Conservation (phyloP, 2,329 filamentous ascomycete species). For the Aspergillus sp. region DNA sequence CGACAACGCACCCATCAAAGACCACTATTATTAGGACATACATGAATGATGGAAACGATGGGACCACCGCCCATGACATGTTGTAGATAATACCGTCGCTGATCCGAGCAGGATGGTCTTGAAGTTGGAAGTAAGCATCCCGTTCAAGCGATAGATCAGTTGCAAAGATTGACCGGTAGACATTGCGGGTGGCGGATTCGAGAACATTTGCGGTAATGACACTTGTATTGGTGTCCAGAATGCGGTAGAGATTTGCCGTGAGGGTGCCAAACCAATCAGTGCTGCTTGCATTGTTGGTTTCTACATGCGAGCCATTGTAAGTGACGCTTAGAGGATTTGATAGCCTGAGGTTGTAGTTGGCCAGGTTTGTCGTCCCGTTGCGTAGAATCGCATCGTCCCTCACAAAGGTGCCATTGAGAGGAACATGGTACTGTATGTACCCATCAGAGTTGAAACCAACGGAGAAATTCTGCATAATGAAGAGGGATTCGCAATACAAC, state of each 20-base stretch:
- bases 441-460: slow-evolving; percentile 17
- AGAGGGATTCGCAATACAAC: slow-evolving; percentile 17
- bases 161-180: slow-evolving; percentile 22
- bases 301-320: slow-evolving; percentile 2
- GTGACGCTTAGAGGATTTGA: background rate
- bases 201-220: slow-evolving; percentile 6
- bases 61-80: slow-evolving; percentile 17
- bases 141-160: slow-evolving; percentile 19
- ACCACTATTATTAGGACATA: slow-evolving; percentile 22
- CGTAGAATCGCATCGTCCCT: slow-evolving; percentile 17
- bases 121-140: slow-evolving; percentile 16
- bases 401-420: slow-evolving; percentile 12
- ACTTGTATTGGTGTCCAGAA: background rate
- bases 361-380: slow-evolving; percentile 19
- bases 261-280: slow-evolving; percentile 18
- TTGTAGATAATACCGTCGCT: slow-evolving; percentile 10
- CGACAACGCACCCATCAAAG: slow-evolving; percentile 20
- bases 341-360: slow-evolving; percentile 16
- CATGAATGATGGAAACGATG: slow-evolving; percentile 19
- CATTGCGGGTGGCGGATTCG: slow-evolving; percentile 7
- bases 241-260: slow-evolving; percentile 16
- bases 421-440: slow-evolving; percentile 12
- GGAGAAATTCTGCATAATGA: slow-evolving; percentile 18
- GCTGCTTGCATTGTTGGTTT: background rate
- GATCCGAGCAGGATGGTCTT: background rate